A percentile compares a stretch with the other conserved stretches of the same genome.
These are phyloP conservation scores for Leccinum idahoense DNA, from an alignment of 1,284 basidiomycete species.

Conservation along the genomic window DNA sequence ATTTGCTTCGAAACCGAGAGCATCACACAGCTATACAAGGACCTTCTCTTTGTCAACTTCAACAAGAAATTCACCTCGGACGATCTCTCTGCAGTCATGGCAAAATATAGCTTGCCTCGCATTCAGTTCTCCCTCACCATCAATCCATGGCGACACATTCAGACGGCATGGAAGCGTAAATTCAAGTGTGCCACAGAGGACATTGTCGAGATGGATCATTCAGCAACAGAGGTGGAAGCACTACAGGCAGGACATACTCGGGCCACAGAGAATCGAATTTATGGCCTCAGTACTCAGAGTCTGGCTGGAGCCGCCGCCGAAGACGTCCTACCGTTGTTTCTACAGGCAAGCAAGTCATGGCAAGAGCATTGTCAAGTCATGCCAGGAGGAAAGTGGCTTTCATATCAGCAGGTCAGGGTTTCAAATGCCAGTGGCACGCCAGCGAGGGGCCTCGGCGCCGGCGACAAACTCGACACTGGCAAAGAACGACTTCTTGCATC, in stretches of 20 bases:
- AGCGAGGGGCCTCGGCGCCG: no score
- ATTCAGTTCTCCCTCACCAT: constrained; percentile 13
- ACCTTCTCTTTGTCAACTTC: constrained; percentile 25
- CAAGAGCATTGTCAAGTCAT: constrained; percentile 16
- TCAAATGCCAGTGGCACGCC: no score
- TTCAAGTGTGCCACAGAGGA: constrained; percentile 3
- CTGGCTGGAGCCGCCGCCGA: constrained; percentile 22
- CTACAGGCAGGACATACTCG: constrained; percentile 25
- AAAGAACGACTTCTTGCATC: no score
- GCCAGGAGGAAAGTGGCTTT: neutral
- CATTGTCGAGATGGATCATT: constrained; percentile 1
- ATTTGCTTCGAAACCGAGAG: neutral
- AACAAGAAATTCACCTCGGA: constrained; percentile 5
- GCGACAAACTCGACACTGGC: no score
- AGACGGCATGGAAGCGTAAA: constrained; percentile 23
- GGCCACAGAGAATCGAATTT: constrained; percentile 24
- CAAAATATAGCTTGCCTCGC: neutral
- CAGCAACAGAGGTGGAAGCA: constrained; percentile 7
- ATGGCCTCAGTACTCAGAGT: constrained; percentile 16
- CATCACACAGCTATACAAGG: constrained; percentile 11
- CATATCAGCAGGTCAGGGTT: neutral
- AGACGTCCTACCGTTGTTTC: constrained; percentile 24
- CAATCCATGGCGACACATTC: constrained; percentile 25
- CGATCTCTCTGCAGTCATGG: constrained; percentile 5
- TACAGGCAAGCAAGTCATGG: constrained; percentile 28